A percentile compares a stretch with the other conserved stretches of the same genome.
These are phyloP conservation scores for Knoxdaviesia proteae DNA, from an alignment of 2,329 filamentous ascomycete genomes.

Conservation along the genomic window DNA sequence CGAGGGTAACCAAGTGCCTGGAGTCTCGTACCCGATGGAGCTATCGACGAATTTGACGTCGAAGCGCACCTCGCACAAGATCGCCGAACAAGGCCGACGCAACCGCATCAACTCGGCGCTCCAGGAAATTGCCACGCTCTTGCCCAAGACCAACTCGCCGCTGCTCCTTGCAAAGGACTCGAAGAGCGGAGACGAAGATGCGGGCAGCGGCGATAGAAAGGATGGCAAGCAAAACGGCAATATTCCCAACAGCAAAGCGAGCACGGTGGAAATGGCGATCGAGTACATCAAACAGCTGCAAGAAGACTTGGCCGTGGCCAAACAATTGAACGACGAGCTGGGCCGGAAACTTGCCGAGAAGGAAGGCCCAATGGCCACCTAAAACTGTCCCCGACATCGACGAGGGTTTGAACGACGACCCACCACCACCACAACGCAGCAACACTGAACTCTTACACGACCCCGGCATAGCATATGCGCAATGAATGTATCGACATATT, in stretches of 20 bases:
- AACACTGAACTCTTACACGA: no score
- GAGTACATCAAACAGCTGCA: conserved; percentile 81
- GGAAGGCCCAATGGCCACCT: not conserved
- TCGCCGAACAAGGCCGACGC: conserved; percentile 84
- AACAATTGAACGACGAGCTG: conserved; percentile 39
- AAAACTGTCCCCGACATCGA: no score
- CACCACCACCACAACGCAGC: no score
- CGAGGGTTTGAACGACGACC: no score
- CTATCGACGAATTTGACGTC: conserved; percentile 86
- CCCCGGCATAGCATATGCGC: no score
- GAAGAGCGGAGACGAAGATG: conserved; percentile 20
- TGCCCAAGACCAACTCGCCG: conserved; percentile 37
- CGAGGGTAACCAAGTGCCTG: conserved; percentile 77
- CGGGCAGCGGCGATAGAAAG: conserved; percentile 24
- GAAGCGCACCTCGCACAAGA: conserved; percentile 93
- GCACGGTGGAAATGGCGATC: conserved; percentile 92
- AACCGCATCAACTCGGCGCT: conserved; percentile 92
- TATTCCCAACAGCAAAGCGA: conserved; percentile 73
- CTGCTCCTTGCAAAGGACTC: conserved; percentile 12
- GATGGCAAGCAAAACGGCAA: conserved; percentile 19
- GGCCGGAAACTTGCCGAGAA: conserved; percentile 33
- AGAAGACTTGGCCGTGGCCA: conserved; percentile 46
- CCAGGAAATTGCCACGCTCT: conserved; percentile 69
- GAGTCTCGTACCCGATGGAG: conserved; percentile 75
- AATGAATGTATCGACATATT: not conserved